Base-by-base conservation (phyloP, 2,329 filamentous ascomycete species). In the Aspergillus thermomutatus region DNA sequence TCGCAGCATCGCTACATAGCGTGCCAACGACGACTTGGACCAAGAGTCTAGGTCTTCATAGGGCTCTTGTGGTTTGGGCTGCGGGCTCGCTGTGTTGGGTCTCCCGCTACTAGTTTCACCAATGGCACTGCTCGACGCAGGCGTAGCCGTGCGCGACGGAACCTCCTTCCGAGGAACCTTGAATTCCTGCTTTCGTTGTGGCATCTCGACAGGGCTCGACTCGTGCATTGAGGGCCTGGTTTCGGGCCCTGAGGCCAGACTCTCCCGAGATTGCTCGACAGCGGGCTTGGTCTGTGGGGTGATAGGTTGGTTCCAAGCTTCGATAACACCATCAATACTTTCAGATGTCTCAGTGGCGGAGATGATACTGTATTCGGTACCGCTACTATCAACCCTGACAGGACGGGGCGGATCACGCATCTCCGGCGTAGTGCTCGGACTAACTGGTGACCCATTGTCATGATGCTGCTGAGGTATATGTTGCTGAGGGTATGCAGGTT, bases 31-130 rank as follows among this genome's bases (percentile, higher is more conserved):
- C 2, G 81, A 80, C 61, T 77, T 80, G 60, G 79, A 84, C 80
- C 82, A 84, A 2, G 81, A 78, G 58, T 83, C 80, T n/a, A 85
- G 72, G 60, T 83, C 82, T 25, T 75, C 76, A 56, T 79, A 79
- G 4, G 80, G 79, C 60, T 83, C 77, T 23, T 51, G 74, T 56
- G 54, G 43, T 41, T 64, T 69, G 17, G 60, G 49, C 27, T 60
- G 56, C 7, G 60, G 54, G n/a, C 48, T 46, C 27, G 53, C 54
- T 28, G 27, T 28, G 41, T 54, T 59, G 17, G 62, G 25, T 21
- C 50, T 52, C 19, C 54, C 37, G 19, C 21, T 46, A 31, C 28
- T 31, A 7, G 40, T 6, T 49, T 61, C 58, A 25, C 28, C 54
- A 5, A 48, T 11, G 19, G 41, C 34, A 21, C 17, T 41, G n/a